Percentiles rank a stretch among this genome's conserved stretches.
Evolutionary conservation across 495 filamentous ascomycete species (phyloP).

Genomic region (Aspergillus steynii): DNA sequence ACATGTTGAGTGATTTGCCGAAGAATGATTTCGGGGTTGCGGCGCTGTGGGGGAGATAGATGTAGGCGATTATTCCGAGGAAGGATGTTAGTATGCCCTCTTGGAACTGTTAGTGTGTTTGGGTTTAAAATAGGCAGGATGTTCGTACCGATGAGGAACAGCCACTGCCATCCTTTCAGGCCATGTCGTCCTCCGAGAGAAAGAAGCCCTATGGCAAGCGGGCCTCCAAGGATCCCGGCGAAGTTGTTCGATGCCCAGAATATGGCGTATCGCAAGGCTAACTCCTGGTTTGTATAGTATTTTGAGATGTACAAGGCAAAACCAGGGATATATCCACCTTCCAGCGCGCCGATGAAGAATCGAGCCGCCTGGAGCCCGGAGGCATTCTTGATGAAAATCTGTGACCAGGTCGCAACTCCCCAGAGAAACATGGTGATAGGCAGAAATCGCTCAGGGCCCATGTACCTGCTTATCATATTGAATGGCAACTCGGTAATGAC

Average conservation of each 20-base stretch:
- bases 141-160: neutral
- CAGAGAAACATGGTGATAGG: slow-evolving; percentile 23
- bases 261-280: neutral
- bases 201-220: neutral
- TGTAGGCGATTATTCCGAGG: neutral
- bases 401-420: slow-evolving; percentile 24
- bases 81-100: neutral
- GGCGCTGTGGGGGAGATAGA: neutral
- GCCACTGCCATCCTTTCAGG: neutral
- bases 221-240: neutral
- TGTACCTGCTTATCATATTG: slow-evolving; percentile 17
- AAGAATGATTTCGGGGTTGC: neutral
- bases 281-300: slow-evolving; percentile 7
- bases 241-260: neutral
- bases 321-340: slow-evolving; percentile 42
- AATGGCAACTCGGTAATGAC: neutral
- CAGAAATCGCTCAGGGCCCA: slow-evolving; percentile 21
- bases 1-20: neutral
- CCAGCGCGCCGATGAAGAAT: slow-evolving; percentile 38
- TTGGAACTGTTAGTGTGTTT: neutral
- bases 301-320: slow-evolving; percentile 41
- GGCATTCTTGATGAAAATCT: slow-evolving; percentile 31
- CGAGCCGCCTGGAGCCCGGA: slow-evolving; percentile 34
- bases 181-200: neutral
- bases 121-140: neutral